phyloP scores from a whole-genome alignment of 2,329 filamentous ascomycete genomes.

The Periconia sp. region DNA sequence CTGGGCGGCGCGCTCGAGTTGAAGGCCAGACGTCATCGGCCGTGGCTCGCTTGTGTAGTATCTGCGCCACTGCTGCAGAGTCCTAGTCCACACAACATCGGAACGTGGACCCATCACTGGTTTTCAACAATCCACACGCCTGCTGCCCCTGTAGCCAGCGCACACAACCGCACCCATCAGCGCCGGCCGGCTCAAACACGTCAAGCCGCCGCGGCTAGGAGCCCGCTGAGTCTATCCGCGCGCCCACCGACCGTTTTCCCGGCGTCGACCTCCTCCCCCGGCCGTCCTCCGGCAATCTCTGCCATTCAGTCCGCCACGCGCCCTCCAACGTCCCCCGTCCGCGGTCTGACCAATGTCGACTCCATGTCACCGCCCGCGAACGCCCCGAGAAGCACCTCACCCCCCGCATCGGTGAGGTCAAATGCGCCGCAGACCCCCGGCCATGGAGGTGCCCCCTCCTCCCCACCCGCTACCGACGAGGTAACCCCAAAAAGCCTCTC shows the following conservation, averaged over 20 bases:
- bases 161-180: slow-evolving; percentile 7
- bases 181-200: slow-evolving; percentile 20
- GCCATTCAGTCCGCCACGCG: slow-evolving; percentile 42
- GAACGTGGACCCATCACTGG: slow-evolving; percentile 36
- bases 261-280: slow-evolving; percentile 19
- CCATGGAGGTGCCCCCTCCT: slow-evolving; percentile 26
- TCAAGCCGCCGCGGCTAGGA: slow-evolving; percentile 24
- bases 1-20: background rate
- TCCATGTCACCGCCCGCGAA: slow-evolving; percentile 49
- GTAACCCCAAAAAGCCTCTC: slow-evolving; percentile 43
- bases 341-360: slow-evolving; percentile 50
- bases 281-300: slow-evolving; percentile 32
- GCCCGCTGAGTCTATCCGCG: slow-evolving; percentile 25
- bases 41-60: slow-evolving; percentile 13
- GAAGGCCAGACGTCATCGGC: slow-evolving; percentile 15
- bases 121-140: slow-evolving; percentile 24
- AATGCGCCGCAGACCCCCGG: slow-evolving; percentile 32
- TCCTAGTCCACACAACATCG: slow-evolving; percentile 12
- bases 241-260: slow-evolving; percentile 27
- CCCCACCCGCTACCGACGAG: slow-evolving; percentile 17
- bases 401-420: slow-evolving; percentile 49
- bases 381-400: slow-evolving; percentile 47
- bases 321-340: slow-evolving; percentile 21
- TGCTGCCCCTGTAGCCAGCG: slow-evolving; percentile 18
- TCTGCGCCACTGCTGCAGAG: slow-evolving; percentile 7